These are phyloP conservation scores for Pseudonitzschia delicatissima DNA, from an alignment of 108 stramenopile species.

Conservation along the genomic window DNA sequence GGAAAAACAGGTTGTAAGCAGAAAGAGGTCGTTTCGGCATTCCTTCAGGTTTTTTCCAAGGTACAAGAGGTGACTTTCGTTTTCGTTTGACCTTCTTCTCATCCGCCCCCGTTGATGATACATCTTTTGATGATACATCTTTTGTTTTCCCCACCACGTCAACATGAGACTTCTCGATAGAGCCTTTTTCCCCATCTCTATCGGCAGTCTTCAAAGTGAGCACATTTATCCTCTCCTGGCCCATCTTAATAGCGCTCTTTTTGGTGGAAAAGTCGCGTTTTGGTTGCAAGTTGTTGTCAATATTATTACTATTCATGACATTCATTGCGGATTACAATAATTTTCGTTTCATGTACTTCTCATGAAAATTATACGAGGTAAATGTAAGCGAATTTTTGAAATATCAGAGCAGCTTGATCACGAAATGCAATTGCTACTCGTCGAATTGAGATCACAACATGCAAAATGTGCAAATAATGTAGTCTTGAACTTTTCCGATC, in stretches of 20 bases:
- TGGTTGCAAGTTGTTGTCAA: background rate
- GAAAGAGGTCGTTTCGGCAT: conserved; percentile 50
- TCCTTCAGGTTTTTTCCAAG: conserved; percentile 55
- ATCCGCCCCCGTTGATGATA: background rate
- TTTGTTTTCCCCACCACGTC: background rate
- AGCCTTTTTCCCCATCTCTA: background rate
- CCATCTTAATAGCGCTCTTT: background rate
- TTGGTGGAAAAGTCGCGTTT: background rate
- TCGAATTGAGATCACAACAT: too few species aligned
- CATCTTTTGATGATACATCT: background rate
- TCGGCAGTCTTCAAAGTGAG: background rate
- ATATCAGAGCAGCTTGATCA: too few species aligned
- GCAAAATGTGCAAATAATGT: background rate
- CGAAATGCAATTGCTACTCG: too few species aligned
- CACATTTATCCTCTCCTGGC: background rate
- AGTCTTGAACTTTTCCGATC: background rate
- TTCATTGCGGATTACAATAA: too few species aligned
- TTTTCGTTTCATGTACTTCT: too few species aligned
- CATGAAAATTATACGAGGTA: too few species aligned
- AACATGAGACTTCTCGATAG: too few species aligned
- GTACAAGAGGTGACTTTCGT: conserved; percentile 26
- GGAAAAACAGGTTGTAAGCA: conserved; percentile 60
- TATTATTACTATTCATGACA: background rate
- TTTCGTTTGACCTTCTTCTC: conserved; percentile 20
- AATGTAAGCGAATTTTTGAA: too few species aligned